Percentiles rank a stretch among this genome's conserved stretches.
Evolutionary conservation across 371 early-diverging fungal species (phyloP).

Genomic region (Circinella minor): DNA sequence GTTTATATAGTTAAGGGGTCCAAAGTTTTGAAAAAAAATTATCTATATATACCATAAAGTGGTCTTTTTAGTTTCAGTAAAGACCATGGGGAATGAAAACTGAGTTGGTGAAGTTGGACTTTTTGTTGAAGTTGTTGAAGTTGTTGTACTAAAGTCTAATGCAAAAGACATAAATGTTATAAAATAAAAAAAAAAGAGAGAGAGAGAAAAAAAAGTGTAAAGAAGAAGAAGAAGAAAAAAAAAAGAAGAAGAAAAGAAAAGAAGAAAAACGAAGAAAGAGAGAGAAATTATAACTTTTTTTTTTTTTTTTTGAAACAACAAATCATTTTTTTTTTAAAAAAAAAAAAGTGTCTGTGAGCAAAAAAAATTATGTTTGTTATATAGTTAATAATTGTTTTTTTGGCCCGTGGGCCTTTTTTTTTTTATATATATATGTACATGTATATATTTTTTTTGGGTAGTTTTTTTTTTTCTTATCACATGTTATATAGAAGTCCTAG

Average conservation of each 20-base stretch:
- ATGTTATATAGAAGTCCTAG: too few relatives aligned
- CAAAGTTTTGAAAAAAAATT: neutral
- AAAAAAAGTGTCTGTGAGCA: too few relatives aligned
- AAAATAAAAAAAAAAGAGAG: too few relatives aligned
- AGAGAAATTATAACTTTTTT: too few relatives aligned
- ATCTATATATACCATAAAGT: constrained; percentile 16
- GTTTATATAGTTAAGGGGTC: neutral
- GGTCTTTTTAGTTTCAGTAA: constrained; percentile 15
- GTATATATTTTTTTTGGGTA: too few relatives aligned
- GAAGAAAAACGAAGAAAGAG: neutral
- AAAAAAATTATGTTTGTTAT: neutral
- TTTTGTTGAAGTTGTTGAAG: neutral
- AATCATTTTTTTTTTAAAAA: neutral
- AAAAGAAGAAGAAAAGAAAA: neutral
- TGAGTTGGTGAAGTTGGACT: neutral
- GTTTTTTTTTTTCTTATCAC: too few relatives aligned
- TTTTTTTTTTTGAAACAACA: constrained; percentile 1
- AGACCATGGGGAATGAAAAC: constrained; percentile 1
- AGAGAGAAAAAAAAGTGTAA: neutral
- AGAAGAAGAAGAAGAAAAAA: neutral
- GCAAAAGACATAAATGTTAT: constrained; percentile 13
- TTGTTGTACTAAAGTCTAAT: constrained; percentile 4
- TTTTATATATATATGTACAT: too few relatives aligned
- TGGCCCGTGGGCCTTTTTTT: neutral
- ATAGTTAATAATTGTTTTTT: neutral